Percentiles rank a stretch among this genome's conserved stretches.
phyloP scores from a whole-genome alignment of 164 flowering plant species.

The Hamamelis virginiana region DNA sequence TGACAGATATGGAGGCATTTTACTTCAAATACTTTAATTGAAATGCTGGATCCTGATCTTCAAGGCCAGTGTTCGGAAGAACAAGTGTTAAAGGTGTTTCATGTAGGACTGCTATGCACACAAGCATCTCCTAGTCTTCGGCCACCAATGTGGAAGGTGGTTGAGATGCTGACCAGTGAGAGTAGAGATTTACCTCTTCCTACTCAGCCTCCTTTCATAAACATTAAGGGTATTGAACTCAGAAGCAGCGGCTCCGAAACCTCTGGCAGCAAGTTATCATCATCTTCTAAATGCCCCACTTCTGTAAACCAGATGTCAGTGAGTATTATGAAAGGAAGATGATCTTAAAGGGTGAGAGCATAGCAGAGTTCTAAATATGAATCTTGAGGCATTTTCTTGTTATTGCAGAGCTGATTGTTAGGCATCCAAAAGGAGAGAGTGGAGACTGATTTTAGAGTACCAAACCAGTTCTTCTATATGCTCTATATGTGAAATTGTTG shows the following conservation, averaged over 20 bases:
- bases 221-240: background rate
- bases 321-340: conserved; percentile 10
- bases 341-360: background rate
- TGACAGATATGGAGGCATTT: background rate
- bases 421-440: background rate
- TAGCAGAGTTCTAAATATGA: background rate
- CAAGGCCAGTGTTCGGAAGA: background rate
- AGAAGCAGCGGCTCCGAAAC: conserved; percentile 9
- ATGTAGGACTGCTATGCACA: conserved; percentile 4
- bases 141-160: conserved; percentile 4
- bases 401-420: too few relatives aligned
- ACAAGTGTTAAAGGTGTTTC: conserved; percentile 3
- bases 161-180: conserved; percentile 4
- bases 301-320: conserved; percentile 3
- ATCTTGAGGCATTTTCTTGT: background rate
- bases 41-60: too few relatives aligned
- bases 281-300: background rate
- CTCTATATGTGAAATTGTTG: background rate
- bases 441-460: background rate
- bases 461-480: background rate
- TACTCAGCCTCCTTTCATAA: conserved; percentile 5
- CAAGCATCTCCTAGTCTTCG: conserved; percentile 5
- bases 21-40: background rate
- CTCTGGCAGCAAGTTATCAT: background rate
- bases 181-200: background rate